These are phyloP conservation scores for Colletotrichum sp. DNA, from an alignment of 2,329 filamentous ascomycete species.

Conservation along the genomic window DNA sequence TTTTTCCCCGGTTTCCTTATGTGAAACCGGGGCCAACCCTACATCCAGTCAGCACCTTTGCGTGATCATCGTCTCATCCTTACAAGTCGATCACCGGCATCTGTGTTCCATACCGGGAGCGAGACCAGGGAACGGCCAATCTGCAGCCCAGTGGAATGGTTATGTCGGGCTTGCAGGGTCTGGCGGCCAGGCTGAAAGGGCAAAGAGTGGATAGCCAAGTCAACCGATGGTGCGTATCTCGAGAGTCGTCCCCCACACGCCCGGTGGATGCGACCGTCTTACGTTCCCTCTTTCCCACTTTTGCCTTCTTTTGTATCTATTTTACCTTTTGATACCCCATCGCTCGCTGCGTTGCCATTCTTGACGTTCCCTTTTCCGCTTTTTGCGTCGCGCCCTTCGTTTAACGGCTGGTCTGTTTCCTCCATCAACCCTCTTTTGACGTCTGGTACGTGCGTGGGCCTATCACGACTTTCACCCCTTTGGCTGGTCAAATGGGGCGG, in stretches of 20 bases:
- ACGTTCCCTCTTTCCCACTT: neutral
- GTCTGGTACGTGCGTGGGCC: neutral
- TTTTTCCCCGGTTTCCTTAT: neutral
- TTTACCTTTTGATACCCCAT: neutral
- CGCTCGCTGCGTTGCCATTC: neutral
- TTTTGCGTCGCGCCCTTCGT: neutral
- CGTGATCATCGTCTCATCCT: conserved; percentile 14
- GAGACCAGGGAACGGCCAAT: neutral
- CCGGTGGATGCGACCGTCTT: neutral
- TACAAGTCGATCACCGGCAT: conserved; percentile 2
- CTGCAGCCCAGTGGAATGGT: neutral
- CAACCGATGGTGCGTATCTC: neutral
- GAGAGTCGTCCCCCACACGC: neutral
- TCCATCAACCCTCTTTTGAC: neutral
- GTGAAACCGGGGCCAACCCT: neutral
- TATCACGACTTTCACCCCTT: neutral
- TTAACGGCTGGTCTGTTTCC: conserved; percentile 6
- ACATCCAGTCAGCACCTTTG: neutral
- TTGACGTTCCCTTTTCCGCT: neutral
- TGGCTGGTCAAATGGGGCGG: conserved; percentile 11
- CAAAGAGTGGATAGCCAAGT: neutral
- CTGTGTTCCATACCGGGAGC: neutral
- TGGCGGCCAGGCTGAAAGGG: neutral
- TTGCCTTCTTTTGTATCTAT: neutral
- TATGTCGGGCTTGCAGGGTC: neutral